phyloP scores from a whole-genome alignment of 148 eudicot genomes.

The Gaultheria prostrata region DNA sequence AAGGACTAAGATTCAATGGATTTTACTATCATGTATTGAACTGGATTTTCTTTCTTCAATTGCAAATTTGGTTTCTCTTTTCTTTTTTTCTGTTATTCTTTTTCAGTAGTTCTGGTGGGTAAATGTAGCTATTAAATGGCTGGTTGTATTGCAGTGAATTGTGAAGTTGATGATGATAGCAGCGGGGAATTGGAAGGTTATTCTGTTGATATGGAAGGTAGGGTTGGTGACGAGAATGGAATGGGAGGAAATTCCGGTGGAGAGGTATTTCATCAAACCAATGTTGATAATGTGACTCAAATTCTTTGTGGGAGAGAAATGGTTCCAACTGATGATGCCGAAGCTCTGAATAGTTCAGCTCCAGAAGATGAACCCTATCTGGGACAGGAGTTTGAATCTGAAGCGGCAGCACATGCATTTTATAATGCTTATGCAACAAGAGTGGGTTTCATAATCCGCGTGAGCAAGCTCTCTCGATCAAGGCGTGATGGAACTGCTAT shows the following conservation, averaged over 20 bases:
- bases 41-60: not conserved
- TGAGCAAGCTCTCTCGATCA: constrained; percentile 91
- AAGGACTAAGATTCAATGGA: not conserved
- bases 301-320: constrained; percentile 49
- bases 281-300: constrained; percentile 51
- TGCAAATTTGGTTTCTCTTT: not conserved
- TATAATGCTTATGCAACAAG: constrained; percentile 80
- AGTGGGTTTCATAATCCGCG: constrained; percentile 84
- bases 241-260: constrained; percentile 70
- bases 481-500: constrained; percentile 94
- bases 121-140: not conserved
- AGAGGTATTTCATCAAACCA: constrained; percentile 40
- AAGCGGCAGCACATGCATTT: constrained; percentile 91
- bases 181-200: constrained; percentile 61
- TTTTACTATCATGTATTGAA: not conserved
- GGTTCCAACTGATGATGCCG: constrained; percentile 34
- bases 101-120: not conserved
- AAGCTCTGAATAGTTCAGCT: constrained; percentile 26
- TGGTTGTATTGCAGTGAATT: constrained; percentile 59
- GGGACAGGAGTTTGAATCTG: constrained; percentile 91
- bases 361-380: constrained; percentile 72
- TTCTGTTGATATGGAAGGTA: constrained; percentile 58
- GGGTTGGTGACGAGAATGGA: constrained; percentile 54
- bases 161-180: constrained; percentile 62
- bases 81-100: not conserved